Evolutionary conservation across 345 rosid species (phyloP).

Genomic region (Euphorbia pulcherrima): DNA sequence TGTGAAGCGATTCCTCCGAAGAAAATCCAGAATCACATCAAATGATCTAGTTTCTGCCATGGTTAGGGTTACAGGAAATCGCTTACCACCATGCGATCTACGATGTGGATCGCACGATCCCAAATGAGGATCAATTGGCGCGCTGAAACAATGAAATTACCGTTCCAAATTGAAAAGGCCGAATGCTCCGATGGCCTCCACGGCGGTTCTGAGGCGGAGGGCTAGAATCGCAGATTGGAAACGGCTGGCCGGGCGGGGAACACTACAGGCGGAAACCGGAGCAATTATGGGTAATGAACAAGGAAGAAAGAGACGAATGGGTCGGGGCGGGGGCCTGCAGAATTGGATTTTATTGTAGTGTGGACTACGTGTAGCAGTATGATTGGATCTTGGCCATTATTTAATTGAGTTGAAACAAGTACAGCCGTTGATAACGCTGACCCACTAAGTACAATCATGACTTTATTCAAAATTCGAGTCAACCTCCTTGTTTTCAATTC

Average conservation of each 20-base stretch:
- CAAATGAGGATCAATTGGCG: background rate
- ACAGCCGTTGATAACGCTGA: background rate
- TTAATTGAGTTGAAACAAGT: background rate
- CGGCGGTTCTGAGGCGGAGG: background rate
- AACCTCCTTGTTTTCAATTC: background rate
- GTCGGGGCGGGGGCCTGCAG: conserved; percentile 1
- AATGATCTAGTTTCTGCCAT: conserved; percentile 69
- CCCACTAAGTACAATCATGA: background rate
- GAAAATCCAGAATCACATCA: conserved; percentile 75
- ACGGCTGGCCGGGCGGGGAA: background rate
- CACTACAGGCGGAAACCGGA: background rate
- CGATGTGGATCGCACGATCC: background rate
- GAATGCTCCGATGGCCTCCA: background rate
- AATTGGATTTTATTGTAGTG: background rate
- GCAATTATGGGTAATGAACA: background rate
- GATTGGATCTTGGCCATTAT: background rate
- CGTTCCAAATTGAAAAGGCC: background rate
- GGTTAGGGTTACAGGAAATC: conserved; percentile 1
- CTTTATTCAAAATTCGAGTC: background rate
- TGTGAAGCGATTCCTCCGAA: conserved; percentile 67
- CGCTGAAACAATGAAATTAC: background rate
- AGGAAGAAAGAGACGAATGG: background rate
- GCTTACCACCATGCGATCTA: conserved; percentile 3
- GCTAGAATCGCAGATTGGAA: background rate
- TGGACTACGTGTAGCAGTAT: background rate